Conservation (phyloP, 257 asterid species). For the Cruciata laevipes region DNA sequence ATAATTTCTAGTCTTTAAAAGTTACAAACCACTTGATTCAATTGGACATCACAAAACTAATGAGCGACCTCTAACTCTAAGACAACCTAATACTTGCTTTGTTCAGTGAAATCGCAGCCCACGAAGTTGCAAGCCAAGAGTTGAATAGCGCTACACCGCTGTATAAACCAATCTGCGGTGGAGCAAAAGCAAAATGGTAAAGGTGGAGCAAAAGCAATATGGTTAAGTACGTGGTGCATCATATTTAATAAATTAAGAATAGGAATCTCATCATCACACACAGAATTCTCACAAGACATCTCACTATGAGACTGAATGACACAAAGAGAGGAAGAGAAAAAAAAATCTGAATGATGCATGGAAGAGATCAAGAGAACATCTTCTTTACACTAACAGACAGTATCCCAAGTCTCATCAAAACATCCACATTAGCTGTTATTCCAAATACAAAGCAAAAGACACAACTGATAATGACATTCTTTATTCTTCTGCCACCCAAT, state of each 20-base stretch:
- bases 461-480: slow-evolving; percentile 3
- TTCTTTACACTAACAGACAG: slow-evolving; percentile 5
- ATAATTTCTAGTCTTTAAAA: background rate
- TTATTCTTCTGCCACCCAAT: slow-evolving; percentile 28
- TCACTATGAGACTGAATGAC: background rate
- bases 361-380: slow-evolving; percentile 1
- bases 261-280: background rate
- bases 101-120: background rate
- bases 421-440: slow-evolving; percentile 3
- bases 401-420: slow-evolving; percentile 12
- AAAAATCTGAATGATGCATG: slow-evolving; percentile 9
- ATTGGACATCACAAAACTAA: background rate
- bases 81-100: background rate
- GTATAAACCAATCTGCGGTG: slow-evolving; percentile 2
- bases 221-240: no score
- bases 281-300: background rate
- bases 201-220: background rate
- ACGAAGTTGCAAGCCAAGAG: background rate
- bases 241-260: no score
- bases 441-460: slow-evolving; percentile 17
- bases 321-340: background rate
- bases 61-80: background rate
- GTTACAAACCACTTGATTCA: background rate
- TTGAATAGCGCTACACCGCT: background rate
- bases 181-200: background rate